These are phyloP conservation scores for Dicorynia guianensis DNA, from an alignment of 306 rosid genomes.

Conservation along the genomic window DNA sequence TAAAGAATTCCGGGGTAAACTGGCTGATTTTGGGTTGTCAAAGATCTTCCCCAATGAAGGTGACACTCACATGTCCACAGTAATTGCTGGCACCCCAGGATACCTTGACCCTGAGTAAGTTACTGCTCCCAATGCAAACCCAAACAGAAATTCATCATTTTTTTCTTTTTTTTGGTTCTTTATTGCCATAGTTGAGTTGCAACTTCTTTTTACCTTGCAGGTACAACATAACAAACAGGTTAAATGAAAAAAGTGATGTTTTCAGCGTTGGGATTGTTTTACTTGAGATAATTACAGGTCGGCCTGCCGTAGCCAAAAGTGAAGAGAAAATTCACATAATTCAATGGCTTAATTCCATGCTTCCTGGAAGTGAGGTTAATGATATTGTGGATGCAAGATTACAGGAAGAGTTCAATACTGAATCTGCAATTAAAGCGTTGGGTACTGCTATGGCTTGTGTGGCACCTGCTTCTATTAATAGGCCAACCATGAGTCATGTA, in stretches of 20 bases:
- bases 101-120: conserved; percentile 55
- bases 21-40: conserved; percentile 54
- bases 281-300: conserved; percentile 6
- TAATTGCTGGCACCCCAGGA: conserved; percentile 46
- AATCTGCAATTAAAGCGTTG: background rate
- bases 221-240: background rate
- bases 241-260: conserved; percentile 17
- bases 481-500: conserved; percentile 5
- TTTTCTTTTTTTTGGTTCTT: background rate
- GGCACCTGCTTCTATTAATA: background rate
- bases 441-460: conserved; percentile 5
- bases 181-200: background rate
- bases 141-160: background rate
- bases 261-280: conserved; percentile 5
- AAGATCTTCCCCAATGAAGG: conserved; percentile 34
- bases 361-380: background rate
- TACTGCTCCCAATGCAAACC: too few species aligned
- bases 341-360: background rate
- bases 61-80: conserved; percentile 33
- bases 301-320: background rate
- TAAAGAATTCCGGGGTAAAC: conserved; percentile 43
- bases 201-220: background rate
- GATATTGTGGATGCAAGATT: conserved; percentile 14
- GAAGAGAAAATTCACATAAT: background rate
- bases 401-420: background rate